Evolutionary conservation across 139 green algal genomes (phyloP).

Genomic region (Closterium sp.): DNA sequence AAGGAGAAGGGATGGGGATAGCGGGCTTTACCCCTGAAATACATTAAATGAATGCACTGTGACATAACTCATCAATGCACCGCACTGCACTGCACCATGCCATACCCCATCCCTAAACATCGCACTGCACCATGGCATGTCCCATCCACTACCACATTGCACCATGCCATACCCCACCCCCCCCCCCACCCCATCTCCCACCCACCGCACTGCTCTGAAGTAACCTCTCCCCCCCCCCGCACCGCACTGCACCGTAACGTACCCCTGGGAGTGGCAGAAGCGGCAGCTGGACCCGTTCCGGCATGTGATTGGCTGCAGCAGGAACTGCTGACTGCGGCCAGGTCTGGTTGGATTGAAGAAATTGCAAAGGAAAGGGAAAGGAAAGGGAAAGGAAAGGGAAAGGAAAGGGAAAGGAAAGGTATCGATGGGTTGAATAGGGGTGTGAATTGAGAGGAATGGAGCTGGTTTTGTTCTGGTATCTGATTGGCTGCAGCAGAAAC

Average conservation of each 20-base stretch:
- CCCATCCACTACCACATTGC: neutral
- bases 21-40: neutral
- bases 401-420: no score
- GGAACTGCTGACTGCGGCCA: neutral
- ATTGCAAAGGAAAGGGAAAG: neutral
- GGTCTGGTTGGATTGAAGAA: neutral
- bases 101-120: no score
- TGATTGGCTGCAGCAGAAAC: no score
- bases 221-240: no score
- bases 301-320: neutral
- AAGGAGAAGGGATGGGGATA: neutral
- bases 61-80: neutral
- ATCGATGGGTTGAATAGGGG: no score
- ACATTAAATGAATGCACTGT: no score
- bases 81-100: no score
- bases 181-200: no score
- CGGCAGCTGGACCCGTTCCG: neutral
- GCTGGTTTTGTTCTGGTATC: no score
- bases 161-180: neutral
- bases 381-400: no score
- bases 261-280: neutral
- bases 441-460: no score
- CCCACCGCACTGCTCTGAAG: no score
- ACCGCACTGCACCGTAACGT: neutral
- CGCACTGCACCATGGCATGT: neutral